Evolutionary conservation across 257 asterid genomes (phyloP).

Genomic region (Forsythia viridissima): DNA sequence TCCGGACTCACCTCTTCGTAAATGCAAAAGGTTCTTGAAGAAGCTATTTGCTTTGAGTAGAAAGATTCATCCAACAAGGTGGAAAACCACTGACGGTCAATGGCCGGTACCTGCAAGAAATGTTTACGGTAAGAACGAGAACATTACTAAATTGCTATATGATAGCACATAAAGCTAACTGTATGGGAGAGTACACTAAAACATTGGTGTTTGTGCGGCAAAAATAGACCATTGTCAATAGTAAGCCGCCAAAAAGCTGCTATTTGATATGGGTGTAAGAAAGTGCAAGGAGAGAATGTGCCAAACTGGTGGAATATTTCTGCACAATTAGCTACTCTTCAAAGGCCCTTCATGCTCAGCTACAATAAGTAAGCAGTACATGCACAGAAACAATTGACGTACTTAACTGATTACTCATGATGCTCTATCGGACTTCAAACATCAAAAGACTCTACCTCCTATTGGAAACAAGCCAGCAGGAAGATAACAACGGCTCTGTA

Average conservation of each 20-base stretch:
- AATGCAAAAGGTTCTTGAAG: conserved; percentile 86
- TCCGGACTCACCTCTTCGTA: conserved; percentile 64
- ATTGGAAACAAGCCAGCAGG: not conserved
- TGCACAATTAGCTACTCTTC: not conserved
- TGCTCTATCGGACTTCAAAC: not conserved
- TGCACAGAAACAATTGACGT: not conserved
- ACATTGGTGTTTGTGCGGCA: not conserved
- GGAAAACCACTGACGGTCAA: conserved; percentile 89
- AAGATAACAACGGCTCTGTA: not conserved
- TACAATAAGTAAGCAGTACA: not conserved
- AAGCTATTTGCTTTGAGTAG: conserved; percentile 67
- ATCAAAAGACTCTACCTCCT: not conserved
- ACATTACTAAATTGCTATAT: not conserved
- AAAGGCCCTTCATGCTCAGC: not conserved
- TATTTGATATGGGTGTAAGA: not conserved
- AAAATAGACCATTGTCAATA: not conserved
- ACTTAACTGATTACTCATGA: not conserved
- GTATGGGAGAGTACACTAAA: not conserved
- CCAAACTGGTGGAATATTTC: not conserved
- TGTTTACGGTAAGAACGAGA: not conserved
- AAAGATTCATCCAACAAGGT: conserved; percentile 43
- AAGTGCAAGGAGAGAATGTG: not conserved
- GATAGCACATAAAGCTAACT: not conserved
- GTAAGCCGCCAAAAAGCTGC: not conserved
- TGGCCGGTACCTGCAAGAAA: conserved; percentile 68